These are phyloP conservation scores for Teratosphaeria viscida DNA, from an alignment of 2,329 filamentous ascomycete genomes.

Conservation along the genomic window DNA sequence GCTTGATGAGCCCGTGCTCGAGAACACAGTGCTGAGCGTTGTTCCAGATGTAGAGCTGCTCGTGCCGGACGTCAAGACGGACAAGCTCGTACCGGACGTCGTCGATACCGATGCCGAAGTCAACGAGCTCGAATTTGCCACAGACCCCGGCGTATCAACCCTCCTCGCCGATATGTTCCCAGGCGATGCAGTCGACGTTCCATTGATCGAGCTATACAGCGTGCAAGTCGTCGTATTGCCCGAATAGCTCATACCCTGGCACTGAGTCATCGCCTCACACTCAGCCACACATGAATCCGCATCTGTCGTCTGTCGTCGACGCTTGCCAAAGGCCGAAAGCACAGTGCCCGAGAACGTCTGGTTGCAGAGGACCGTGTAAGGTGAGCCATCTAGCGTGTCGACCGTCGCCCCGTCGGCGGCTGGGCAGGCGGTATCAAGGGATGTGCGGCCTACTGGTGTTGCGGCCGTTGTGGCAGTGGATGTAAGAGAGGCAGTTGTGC, in stretches of 20 bases:
- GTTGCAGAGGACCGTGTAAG: neutral
- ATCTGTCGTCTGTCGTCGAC: neutral
- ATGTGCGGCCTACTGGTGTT: neutral
- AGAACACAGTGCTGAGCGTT: neutral
- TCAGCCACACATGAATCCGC: neutral
- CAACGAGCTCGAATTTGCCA: neutral
- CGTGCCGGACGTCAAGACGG: neutral
- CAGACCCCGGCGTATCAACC: neutral
- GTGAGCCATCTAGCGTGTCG: neutral
- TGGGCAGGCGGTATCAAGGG: neutral
- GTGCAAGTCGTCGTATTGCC: neutral
- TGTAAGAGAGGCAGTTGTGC: neutral
- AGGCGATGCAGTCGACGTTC: neutral
- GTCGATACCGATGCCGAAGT: too few relatives aligned
- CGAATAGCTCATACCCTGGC: neutral
- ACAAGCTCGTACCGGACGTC: neutral
- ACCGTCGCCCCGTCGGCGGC: neutral
- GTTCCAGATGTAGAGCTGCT: neutral
- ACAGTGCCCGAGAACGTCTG: neutral
- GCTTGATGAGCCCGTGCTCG: neutral
- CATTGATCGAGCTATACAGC: neutral
- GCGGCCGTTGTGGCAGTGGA: neutral
- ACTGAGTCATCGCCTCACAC: neutral
- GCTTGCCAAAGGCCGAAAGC: neutral
- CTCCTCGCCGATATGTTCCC: neutral